Conservation (phyloP, 192 early-diverging fungal species). For the Haplosporangium gracile region DNA sequence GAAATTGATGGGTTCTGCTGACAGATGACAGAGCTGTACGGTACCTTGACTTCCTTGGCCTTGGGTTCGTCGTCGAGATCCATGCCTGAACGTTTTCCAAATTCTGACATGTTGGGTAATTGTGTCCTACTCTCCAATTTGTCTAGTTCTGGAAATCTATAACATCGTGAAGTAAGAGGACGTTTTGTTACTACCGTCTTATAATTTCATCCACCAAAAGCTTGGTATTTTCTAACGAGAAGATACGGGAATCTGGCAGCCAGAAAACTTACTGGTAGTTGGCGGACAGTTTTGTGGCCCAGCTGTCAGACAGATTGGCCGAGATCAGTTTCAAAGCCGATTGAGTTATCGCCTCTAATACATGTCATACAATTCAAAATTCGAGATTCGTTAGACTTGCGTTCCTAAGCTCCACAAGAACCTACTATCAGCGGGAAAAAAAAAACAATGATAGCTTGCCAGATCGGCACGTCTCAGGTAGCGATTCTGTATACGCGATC, state of each 20-base stretch:
- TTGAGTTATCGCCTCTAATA: constrained; percentile 45
- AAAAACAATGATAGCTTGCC: constrained; percentile 10
- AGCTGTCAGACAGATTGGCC: constrained; percentile 44
- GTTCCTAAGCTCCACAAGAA: not conserved
- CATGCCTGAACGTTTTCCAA: constrained; percentile 48
- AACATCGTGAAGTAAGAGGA: not conserved
- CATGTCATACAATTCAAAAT: not conserved
- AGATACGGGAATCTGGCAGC: no score
- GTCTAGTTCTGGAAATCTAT: constrained; percentile 47
- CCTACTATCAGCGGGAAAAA: not conserved
- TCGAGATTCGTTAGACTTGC: not conserved
- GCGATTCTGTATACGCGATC: constrained; percentile 45
- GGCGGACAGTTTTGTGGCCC: constrained; percentile 36
- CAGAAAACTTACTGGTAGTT: constrained; percentile 41
- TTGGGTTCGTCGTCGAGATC: constrained; percentile 44
- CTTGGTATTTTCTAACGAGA: no score
- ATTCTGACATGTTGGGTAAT: constrained; percentile 24
- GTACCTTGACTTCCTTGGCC: constrained; percentile 44
- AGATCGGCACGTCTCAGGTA: constrained; percentile 24
- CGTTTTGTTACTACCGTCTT: not conserved
- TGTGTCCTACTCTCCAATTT: constrained; percentile 48
- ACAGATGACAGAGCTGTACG: not conserved
- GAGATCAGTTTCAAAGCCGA: constrained; percentile 32
- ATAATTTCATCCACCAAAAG: not conserved
- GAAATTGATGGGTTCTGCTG: not conserved